These are phyloP conservation scores for Selaginella tamariscina DNA, from an alignment of 75 land plant species.

Conservation along the genomic window DNA sequence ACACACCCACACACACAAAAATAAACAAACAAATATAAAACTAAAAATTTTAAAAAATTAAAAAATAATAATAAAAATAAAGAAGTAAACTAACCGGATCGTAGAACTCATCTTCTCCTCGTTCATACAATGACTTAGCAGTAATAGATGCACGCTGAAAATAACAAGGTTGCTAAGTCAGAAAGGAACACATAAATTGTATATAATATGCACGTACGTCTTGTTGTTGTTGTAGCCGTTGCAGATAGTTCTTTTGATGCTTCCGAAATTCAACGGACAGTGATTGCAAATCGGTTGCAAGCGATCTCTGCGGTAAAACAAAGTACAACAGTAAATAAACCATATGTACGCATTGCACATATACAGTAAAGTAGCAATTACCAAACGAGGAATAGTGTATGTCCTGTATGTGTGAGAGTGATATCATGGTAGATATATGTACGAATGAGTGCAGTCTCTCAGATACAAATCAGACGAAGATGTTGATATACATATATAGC, in stretches of 20 bases:
- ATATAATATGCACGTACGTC: slow-evolving; percentile 41
- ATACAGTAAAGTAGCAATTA: neutral
- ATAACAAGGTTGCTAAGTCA: slow-evolving; percentile 3
- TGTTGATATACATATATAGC: too few species aligned
- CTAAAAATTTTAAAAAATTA: neutral
- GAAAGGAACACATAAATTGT: neutral
- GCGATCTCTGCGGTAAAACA: slow-evolving; percentile 53
- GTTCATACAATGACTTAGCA: neutral
- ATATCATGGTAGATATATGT: too few species aligned
- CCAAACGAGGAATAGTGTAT: neutral
- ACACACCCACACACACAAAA: too few species aligned
- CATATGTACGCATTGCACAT: neutral
- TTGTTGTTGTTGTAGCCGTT: slow-evolving; percentile 66
- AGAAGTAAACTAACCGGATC: slow-evolving; percentile 11
- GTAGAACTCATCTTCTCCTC: slow-evolving; percentile 18
- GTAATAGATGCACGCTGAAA: slow-evolving; percentile 39
- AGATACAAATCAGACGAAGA: too few species aligned
- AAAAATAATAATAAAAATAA: slow-evolving; percentile 2
- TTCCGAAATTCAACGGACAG: slow-evolving; percentile 86
- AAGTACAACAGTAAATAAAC: neutral
- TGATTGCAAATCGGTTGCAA: slow-evolving; percentile 90
- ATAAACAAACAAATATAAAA: neutral
- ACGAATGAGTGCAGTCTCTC: too few species aligned
- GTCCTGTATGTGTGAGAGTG: too few species aligned
- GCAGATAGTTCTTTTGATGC: slow-evolving; percentile 73